Conservation (phyloP, 2,329 filamentous ascomycete species). For the Ilyonectria destructans region DNA sequence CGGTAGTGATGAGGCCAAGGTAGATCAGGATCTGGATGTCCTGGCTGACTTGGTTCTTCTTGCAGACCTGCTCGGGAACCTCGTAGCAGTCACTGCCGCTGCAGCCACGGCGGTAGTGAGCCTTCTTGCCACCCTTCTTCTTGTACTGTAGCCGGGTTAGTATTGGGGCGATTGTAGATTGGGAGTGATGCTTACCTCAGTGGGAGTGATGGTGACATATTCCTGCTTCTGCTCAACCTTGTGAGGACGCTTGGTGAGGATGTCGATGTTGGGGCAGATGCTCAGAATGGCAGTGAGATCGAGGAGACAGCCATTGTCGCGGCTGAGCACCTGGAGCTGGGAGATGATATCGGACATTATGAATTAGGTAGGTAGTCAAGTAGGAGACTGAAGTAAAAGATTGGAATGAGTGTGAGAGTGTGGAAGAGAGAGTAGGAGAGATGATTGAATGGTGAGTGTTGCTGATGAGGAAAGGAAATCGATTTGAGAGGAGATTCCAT, state of each 20-base stretch:
- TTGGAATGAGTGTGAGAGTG: conserved; percentile 27
- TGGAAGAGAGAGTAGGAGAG: conserved; percentile 19
- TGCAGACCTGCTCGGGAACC: conserved; percentile 42
- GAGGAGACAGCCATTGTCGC: conserved; percentile 41
- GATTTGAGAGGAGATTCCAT: conserved; percentile 10
- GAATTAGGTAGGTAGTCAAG: conserved; percentile 16
- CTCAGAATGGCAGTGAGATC: conserved; percentile 42
- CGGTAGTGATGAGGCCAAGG: conserved; percentile 42
- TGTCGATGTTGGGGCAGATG: conserved; percentile 43
- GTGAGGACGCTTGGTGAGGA: conserved; percentile 37
- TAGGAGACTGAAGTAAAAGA: conserved; percentile 14
- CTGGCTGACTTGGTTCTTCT: conserved; percentile 39
- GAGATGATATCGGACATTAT: conserved; percentile 43
- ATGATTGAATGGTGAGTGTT: conserved; percentile 26
- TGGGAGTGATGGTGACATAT: conserved; percentile 42
- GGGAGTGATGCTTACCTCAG: conserved; percentile 23
- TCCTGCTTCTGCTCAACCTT: conserved; percentile 40
- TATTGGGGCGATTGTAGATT: background rate
- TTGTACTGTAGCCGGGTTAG: conserved; percentile 13
- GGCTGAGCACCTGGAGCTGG: conserved; percentile 42
- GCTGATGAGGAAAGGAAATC: conserved; percentile 22
- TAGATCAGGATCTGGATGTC: conserved; percentile 42
- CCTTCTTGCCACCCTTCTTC: conserved; percentile 11
- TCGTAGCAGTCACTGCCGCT: conserved; percentile 31
- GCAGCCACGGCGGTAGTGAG: conserved; percentile 26